Base-by-base conservation (phyloP, 331 rosid species). In the Prunus yedoensis region DNA sequence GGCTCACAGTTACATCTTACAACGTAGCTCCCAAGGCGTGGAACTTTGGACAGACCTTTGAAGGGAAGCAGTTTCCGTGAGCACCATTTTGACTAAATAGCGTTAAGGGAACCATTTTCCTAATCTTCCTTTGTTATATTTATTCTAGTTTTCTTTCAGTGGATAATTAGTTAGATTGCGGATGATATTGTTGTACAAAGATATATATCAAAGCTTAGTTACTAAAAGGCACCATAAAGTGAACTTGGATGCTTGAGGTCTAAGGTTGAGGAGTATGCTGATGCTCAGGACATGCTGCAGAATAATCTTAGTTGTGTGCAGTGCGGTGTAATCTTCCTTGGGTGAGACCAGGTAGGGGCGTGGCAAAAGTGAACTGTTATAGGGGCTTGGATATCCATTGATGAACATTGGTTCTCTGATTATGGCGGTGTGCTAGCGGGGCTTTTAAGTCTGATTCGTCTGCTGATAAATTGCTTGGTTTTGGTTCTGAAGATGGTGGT, bases 11-110 rank as follows among this genome's bases (percentile, higher is more conserved):
- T 66, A 82, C 95, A 3, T 89, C 95, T 76, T 94, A 87, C 80
- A 91, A 78, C 20, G 96, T 90, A 67, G 97, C 97, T 70, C 97
- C 92, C 60, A 86, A 87, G 82, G 80, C 83, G 80, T 91, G 98
- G 98, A 86, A 85, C 81, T 91, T 87, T 70, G 97, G 97, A 68
- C 98, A 94, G 75, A 84, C 97, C 57, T 94, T 94, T 76, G 97
- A 91, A 90, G 97, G 96, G 62, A 94, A 91, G 86, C 98, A 91
- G 78, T 94, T 86, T 61, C 87, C 70, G 28, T 81, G 76, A 74
- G 85, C 70, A 60, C 53, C 49, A 13, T 32, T 67, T 73, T 69
- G 21, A 27, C 23, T 50, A 74, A 66, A 70, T n/a, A 41, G 78
- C 70, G 52, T 35, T 14, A 74, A 59, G 30, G 77, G 74, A 72